Percentiles rank a stretch among this genome's conserved stretches.
These are phyloP conservation scores for Penicillium sp. DNA, from an alignment of 2,329 filamentous ascomycete species.

Conservation along the genomic window DNA sequence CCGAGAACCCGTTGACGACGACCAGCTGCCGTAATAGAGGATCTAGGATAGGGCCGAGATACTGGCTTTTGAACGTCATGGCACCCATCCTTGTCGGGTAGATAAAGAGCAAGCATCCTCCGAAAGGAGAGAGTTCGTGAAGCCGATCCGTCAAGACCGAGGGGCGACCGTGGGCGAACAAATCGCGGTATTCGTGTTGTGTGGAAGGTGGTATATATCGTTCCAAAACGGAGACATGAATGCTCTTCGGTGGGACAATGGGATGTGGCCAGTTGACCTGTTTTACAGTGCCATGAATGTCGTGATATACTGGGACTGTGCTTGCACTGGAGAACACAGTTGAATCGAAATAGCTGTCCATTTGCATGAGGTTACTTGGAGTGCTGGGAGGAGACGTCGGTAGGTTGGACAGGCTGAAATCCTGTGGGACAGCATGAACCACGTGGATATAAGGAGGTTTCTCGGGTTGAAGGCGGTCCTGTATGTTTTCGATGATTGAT, in stretches of 20 bases:
- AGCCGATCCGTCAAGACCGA: slow-evolving; percentile 60
- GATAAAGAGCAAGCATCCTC: slow-evolving; percentile 58
- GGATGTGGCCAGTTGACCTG: slow-evolving; percentile 50
- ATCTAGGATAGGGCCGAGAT: slow-evolving; percentile 59
- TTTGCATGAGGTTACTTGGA: slow-evolving; percentile 45
- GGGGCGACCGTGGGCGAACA: slow-evolving; percentile 53
- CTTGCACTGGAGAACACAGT: slow-evolving; percentile 62
- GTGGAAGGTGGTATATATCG: slow-evolving; percentile 63
- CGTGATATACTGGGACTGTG: slow-evolving; percentile 55
- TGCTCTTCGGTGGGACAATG: slow-evolving; percentile 57
- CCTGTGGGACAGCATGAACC: slow-evolving; percentile 60
- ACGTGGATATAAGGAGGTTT: slow-evolving; percentile 60
- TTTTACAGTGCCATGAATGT: slow-evolving; percentile 47
- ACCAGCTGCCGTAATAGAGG: slow-evolving; percentile 57
- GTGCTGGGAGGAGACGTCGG: slow-evolving; percentile 61
- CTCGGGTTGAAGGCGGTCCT: slow-evolving; percentile 47
- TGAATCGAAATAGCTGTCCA: slow-evolving; percentile 59
- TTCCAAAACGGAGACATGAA: slow-evolving; percentile 60
- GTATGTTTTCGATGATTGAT: slow-evolving; percentile 53
- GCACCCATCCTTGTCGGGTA: slow-evolving; percentile 59
- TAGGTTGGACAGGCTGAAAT: slow-evolving; percentile 59
- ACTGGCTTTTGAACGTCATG: slow-evolving; percentile 55
- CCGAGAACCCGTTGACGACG: slow-evolving; percentile 56
- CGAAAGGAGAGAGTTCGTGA: slow-evolving; percentile 54
- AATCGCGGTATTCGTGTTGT: slow-evolving; percentile 54